Percentiles rank a stretch among this genome's conserved stretches.
These are phyloP conservation scores for Ceratocystis variospora DNA, from an alignment of 2,329 filamentous ascomycete genomes.

Conservation along the genomic window DNA sequence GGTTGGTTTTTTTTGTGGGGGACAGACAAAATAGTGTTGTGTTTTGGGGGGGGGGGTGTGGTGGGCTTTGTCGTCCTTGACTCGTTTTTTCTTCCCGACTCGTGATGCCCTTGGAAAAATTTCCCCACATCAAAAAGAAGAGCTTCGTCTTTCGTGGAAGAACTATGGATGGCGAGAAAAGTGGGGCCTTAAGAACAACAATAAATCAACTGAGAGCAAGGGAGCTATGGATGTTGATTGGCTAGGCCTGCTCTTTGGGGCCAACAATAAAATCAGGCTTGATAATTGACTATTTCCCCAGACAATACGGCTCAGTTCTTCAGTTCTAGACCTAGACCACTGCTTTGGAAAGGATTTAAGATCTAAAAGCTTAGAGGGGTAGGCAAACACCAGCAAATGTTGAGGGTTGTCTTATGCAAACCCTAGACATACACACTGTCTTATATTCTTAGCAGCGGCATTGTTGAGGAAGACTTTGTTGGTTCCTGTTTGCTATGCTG, in stretches of 20 bases:
- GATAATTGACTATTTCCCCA: background rate
- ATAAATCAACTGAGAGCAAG: background rate
- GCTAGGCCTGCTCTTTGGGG: background rate
- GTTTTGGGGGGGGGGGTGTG: too few species aligned
- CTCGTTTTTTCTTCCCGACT: background rate
- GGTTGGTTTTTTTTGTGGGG: too few species aligned
- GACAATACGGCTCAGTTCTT: background rate
- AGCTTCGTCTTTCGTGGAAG: conserved; percentile 5
- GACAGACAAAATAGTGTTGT: too few species aligned
- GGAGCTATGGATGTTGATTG: background rate
- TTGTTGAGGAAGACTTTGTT: background rate
- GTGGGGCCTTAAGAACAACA: background rate
- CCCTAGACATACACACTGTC: too few species aligned
- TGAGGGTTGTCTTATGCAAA: too few species aligned
- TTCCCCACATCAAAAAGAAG: conserved; percentile 8
- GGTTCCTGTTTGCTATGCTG: background rate
- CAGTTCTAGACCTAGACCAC: background rate
- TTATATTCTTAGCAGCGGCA: background rate
- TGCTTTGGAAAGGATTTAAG: background rate
- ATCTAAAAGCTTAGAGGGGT: background rate
- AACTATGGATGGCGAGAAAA: background rate
- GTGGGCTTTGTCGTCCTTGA: background rate
- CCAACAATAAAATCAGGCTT: background rate
- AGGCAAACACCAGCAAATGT: too few species aligned
- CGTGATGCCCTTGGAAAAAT: background rate